These are phyloP conservation scores for Ceratobasidium sp. DNA, from an alignment of 1,284 basidiomycete genomes.

Conservation along the genomic window DNA sequence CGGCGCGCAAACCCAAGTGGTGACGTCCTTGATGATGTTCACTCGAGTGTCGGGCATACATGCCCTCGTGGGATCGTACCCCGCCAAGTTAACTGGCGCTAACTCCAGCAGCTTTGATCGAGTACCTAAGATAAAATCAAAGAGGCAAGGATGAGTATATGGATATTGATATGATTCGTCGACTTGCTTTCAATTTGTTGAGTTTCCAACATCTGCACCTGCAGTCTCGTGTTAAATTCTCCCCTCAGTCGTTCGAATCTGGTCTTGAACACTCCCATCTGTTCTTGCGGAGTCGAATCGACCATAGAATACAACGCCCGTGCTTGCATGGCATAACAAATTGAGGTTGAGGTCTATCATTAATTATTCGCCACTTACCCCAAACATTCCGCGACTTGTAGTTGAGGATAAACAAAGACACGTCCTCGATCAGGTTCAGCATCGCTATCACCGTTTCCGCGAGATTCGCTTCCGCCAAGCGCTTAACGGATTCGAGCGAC, in stretches of 20 bases:
- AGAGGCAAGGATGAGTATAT: no score
- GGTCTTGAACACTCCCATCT: not conserved
- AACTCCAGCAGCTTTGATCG: not conserved
- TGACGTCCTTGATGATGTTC: not conserved
- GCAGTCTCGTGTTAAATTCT: not conserved
- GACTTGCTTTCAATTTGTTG: no score
- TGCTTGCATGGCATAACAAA: no score
- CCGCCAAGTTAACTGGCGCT: not conserved
- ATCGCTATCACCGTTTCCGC: not conserved
- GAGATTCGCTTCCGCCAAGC: not conserved
- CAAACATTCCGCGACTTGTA: not conserved
- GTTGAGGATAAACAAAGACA: not conserved
- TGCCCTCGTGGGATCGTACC: not conserved
- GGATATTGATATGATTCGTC: no score
- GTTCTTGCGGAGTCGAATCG: not conserved
- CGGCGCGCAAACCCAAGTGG: not conserved
- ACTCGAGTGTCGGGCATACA: constrained; percentile 8
- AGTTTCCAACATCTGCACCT: not conserved
- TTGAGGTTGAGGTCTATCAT: no score
- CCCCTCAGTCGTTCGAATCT: not conserved
- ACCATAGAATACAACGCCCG: not conserved
- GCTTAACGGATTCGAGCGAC: not conserved
- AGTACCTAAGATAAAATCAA: not conserved
- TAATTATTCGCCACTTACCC: not conserved
- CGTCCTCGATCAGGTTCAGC: constrained; percentile 23